These are phyloP conservation scores for Yueomyces sp. DNA, from an alignment of 1,139 yeast genomes.

Conservation along the genomic window DNA sequence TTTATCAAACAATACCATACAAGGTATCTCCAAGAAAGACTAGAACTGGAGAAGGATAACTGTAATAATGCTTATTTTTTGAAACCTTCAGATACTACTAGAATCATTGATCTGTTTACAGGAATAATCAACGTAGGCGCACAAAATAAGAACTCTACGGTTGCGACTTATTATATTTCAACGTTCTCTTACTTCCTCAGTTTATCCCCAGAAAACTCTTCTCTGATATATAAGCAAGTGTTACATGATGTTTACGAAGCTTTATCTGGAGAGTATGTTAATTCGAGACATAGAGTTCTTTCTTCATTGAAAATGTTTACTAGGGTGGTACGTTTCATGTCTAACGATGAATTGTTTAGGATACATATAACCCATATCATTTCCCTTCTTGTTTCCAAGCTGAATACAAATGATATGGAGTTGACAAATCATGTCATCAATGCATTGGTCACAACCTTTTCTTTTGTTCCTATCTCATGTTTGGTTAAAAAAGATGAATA, in stretches of 20 bases:
- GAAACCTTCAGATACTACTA: slow-evolving; percentile 32
- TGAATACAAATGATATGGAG: slow-evolving; percentile 77
- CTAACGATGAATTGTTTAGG: slow-evolving; percentile 50
- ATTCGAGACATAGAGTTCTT: slow-evolving; percentile 70
- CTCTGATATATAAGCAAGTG: slow-evolving; percentile 47
- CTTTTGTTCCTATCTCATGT: slow-evolving; percentile 63
- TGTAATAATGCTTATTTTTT: slow-evolving; percentile 27
- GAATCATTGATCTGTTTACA: slow-evolving; percentile 38
- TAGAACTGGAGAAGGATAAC: slow-evolving; percentile 1
- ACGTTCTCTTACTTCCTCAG: slow-evolving; percentile 54
- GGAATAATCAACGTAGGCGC: slow-evolving; percentile 55
- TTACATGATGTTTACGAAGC: slow-evolving; percentile 79
- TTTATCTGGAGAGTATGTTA: slow-evolving; percentile 57
- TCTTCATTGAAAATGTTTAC: slow-evolving; percentile 62
- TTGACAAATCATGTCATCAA: slow-evolving; percentile 62
- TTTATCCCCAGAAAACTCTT: slow-evolving; percentile 36
- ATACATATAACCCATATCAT: slow-evolving; percentile 71
- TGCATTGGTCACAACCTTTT: slow-evolving; percentile 57
- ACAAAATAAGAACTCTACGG: slow-evolving; percentile 56
- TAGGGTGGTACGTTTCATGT: slow-evolving; percentile 56
- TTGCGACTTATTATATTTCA: slow-evolving; percentile 47
- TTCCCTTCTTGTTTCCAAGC: slow-evolving; percentile 65
- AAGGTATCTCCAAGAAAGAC: slow-evolving; percentile 37
- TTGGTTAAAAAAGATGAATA: slow-evolving; percentile 27
- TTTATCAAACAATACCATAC: slow-evolving; percentile 47